phyloP scores from a whole-genome alignment of 2,329 filamentous ascomycete species.

The Nemania abortiva region DNA sequence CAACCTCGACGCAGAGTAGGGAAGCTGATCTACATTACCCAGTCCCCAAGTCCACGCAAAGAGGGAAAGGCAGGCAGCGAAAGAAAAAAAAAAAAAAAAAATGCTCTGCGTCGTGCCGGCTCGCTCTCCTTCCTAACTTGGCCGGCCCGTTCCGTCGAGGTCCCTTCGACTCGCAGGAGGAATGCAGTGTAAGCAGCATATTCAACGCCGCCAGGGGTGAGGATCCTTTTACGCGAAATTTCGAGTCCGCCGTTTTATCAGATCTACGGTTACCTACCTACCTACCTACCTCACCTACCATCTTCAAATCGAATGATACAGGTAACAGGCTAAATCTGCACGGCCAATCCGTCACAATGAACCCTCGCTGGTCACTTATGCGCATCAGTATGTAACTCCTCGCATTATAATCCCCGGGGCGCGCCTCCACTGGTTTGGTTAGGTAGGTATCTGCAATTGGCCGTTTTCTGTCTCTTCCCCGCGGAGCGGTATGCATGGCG shows the following conservation, averaged over 20 bases:
- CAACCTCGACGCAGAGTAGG: constrained; percentile 16
- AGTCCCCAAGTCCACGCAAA: constrained; percentile 17
- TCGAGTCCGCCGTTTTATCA: constrained; percentile 9
- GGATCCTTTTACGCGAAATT: constrained; percentile 27
- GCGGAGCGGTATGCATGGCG: constrained; percentile 23
- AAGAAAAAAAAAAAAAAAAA: constrained; percentile 3
- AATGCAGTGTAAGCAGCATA: constrained; percentile 20
- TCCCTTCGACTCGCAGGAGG: constrained; percentile 23
- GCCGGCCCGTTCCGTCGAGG: constrained; percentile 46
- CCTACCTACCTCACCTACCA: no score
- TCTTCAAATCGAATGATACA: not conserved
- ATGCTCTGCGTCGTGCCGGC: constrained; percentile 7
- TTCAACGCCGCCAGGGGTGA: constrained; percentile 19
- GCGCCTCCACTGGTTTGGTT: no score
- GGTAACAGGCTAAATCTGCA: constrained; percentile 13
- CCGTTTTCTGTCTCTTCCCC: constrained; percentile 5
- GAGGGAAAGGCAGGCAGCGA: not conserved
- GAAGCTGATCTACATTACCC: constrained; percentile 2
- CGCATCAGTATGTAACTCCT: not conserved
- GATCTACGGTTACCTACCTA: constrained; percentile 2
- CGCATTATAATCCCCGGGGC: constrained; percentile 7
- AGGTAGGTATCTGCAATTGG: constrained; percentile 2
- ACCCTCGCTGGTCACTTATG: constrained; percentile 5
- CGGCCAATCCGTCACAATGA: constrained; percentile 16
- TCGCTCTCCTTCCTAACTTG: constrained; percentile 49